Evolutionary conservation across 805 yeast species (phyloP).

Genomic region (Metschnikowia lunata): DNA sequence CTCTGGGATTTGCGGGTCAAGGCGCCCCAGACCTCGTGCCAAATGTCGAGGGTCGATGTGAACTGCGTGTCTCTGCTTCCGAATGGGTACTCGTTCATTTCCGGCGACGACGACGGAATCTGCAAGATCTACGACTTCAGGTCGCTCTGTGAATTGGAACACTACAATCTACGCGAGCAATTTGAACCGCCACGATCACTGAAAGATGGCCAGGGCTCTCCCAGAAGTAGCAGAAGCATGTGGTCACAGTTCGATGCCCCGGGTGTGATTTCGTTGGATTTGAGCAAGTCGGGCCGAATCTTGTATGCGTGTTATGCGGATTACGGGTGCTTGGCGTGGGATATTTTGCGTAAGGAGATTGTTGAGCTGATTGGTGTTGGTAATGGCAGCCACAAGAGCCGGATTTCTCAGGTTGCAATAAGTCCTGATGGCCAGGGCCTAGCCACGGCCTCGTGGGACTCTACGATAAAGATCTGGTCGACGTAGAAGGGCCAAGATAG

Average conservation of each 20-base stretch:
- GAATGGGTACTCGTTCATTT: constrained; percentile 62
- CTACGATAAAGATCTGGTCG: constrained; percentile 65
- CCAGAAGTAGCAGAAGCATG: constrained; percentile 7
- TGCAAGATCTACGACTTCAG: constrained; percentile 71
- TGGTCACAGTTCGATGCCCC: constrained; percentile 47
- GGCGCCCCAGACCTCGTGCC: constrained; percentile 46
- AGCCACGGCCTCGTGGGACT: constrained; percentile 79
- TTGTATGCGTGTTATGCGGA: constrained; percentile 75
- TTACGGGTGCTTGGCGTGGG: constrained; percentile 75
- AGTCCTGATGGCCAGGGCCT: constrained; percentile 75
- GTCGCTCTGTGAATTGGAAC: constrained; percentile 63
- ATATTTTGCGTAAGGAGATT: constrained; percentile 57
- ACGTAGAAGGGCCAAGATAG: constrained; percentile 3
- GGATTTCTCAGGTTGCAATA: constrained; percentile 58
- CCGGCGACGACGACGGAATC: constrained; percentile 78
- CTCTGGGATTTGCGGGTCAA: constrained; percentile 55
- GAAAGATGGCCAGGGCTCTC: constrained; percentile 6
- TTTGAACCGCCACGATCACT: constrained; percentile 11
- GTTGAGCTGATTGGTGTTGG: constrained; percentile 60
- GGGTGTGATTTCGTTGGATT: constrained; percentile 71
- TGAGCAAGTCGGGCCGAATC: constrained; percentile 69
- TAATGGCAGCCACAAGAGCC: constrained; percentile 44
- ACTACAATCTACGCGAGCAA: constrained; percentile 34
- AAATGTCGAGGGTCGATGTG: constrained; percentile 60
- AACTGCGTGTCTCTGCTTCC: constrained; percentile 59